A percentile compares a stretch with the other conserved stretches of the same genome.
These are phyloP conservation scores for Rhodotorula sp. DNA, from an alignment of 1,284 basidiomycete species.

Conservation along the genomic window DNA sequence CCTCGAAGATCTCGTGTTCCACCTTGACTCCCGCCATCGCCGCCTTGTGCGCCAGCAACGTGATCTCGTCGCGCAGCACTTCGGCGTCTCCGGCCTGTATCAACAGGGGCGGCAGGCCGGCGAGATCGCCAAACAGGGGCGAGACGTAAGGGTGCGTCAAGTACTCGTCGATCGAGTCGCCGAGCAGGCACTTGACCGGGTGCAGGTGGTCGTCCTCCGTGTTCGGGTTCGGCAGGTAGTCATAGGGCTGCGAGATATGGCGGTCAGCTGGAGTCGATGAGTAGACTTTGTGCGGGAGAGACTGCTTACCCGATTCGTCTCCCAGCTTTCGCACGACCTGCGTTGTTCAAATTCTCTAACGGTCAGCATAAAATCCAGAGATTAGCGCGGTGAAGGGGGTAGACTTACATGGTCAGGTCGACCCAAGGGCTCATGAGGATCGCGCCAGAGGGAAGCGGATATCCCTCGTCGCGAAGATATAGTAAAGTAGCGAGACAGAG, in stretches of 20 bases:
- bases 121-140: slow-evolving; percentile 89
- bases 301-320: slow-evolving; percentile 69
- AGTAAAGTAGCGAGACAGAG: slow-evolving; percentile 79
- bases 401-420: slow-evolving; percentile 52
- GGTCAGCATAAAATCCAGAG: neutral
- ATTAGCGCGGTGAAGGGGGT: slow-evolving; percentile 51
- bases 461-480: slow-evolving; percentile 67
- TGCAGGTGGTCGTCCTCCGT: slow-evolving; percentile 71
- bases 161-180: slow-evolving; percentile 70
- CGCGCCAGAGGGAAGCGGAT: slow-evolving; percentile 73
- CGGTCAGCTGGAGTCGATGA: slow-evolving; percentile 55
- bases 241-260: slow-evolving; percentile 43
- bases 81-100: slow-evolving; percentile 94
- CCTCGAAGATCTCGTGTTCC: slow-evolving; percentile 72
- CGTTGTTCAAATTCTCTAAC: slow-evolving; percentile 58
- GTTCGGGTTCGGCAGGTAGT: slow-evolving; percentile 51
- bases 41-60: slow-evolving; percentile 91
- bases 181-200: slow-evolving; percentile 88
- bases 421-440: slow-evolving; percentile 93
- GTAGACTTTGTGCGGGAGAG: neutral
- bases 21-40: slow-evolving; percentile 81
- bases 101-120: slow-evolving; percentile 81
- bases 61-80: slow-evolving; percentile 87
- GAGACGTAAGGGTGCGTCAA: slow-evolving; percentile 95
- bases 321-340: slow-evolving; percentile 89